Conservation (phyloP, 2,329 filamentous ascomycete species). For the Sporothrix variecibatus region DNA sequence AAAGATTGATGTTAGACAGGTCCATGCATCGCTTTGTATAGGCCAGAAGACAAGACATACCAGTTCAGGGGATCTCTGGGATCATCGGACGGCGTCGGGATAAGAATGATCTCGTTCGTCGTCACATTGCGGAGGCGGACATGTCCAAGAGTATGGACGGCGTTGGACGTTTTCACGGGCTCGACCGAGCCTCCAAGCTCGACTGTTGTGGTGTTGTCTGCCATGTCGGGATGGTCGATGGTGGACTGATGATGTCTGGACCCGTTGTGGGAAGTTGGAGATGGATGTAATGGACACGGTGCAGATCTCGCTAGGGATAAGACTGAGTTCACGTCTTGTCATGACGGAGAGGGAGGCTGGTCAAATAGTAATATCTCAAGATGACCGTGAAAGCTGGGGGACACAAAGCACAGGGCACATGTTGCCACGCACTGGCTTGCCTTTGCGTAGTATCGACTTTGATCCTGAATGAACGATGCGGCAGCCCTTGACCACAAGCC, state of each 20-base stretch:
- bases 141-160: conserved; percentile 41
- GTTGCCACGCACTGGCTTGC: too few species aligned
- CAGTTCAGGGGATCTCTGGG: conserved; percentile 58
- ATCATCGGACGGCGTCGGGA: conserved; percentile 52
- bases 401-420: too few species aligned
- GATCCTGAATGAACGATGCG: too few species aligned
- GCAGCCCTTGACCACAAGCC: too few species aligned
- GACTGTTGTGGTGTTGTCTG: not conserved
- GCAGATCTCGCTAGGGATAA: too few species aligned
- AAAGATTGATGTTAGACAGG: too few species aligned
- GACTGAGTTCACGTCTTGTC: not conserved
- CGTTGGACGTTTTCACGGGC: not conserved
- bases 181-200: not conserved
- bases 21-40: too few species aligned
- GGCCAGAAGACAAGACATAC: conserved; percentile 33
- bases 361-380: not conserved
- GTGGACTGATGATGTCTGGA: not conserved
- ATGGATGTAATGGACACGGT: not conserved
- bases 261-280: not conserved
- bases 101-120: conserved; percentile 53
- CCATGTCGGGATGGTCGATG: not conserved
- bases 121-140: conserved; percentile 45
- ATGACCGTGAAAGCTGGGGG: too few species aligned
- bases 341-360: not conserved
- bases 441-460: not conserved